Base-by-base conservation (phyloP, 257 asterid genomes). In the Hygrophila difformis region DNA sequence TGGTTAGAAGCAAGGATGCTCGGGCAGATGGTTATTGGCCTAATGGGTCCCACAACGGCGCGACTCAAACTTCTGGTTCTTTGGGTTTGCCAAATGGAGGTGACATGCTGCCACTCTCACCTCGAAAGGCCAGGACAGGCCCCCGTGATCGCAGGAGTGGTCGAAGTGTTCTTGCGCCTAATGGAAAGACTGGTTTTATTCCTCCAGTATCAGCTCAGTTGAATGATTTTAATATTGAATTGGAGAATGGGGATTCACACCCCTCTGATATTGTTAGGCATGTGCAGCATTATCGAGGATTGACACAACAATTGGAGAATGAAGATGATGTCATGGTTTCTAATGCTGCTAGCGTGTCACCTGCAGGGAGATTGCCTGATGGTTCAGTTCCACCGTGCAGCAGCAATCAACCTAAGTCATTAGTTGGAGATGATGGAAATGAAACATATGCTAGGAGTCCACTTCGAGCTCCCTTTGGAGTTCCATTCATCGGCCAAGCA, bases 381-480 rank as follows among this genome's bases (percentile, higher is more conserved):
- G 55, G 46, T 41, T 54, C 50, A 19, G 50, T 12, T 72, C 71
- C 84, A 53, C 59, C 60, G 35, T 57, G 53, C 68, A 63, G 73
- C 71, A 69, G 47, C 49, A 81, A 62, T 49, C 70, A 63, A 48
- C 18, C 15, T 46, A 65, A 76, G 57, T 54, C 60, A 43, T 46
- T 59, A 13, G 64, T 35, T 34, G 66, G 69, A 60, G 64, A 55
- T 61, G 80, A 68, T 8, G 72, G 44, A 45, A 62, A 68, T 62
- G 79, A 72, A 44, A 51, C 65, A 57, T 67, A 66, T 44, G 56
- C 81, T 18, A 75, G 75, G 61, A 76, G 69, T 60, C 87, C 79
- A 51, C 75, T 82, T 46, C 80, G 61, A 59, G 93, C 94, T 22
- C 98, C 96, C 3, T 80, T 85, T 16, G 98, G 98, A 48, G 70